Base-by-base conservation (phyloP, 768 basidiomycete genomes). In the Cyclocybe aegerita region DNA sequence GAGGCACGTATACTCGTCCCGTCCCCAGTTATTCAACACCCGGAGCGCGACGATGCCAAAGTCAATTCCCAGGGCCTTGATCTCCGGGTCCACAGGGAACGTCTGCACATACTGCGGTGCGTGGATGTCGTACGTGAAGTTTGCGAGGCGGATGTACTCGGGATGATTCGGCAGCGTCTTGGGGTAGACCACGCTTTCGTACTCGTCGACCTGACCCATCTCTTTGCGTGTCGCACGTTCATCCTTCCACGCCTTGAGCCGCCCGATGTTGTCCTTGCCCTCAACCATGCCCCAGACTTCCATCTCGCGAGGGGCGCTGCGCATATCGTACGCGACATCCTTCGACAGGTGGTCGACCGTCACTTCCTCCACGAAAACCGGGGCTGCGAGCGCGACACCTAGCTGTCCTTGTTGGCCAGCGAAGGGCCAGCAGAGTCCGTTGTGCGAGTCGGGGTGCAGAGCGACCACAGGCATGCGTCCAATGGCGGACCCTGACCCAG, bases 371-470 rank as follows among this genome's bases (percentile, higher is more conserved):
- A 98, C 79, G 45, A 76, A 73, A 15, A 91, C 79, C 8, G 92
- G 93, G 4, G 79, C 77, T 2, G 85, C 83, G 29, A 99, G 82
- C 33, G 76, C 74, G 30, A 99, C 85, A 4, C 92, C 96, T 8
- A 98, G 70, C 60, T 90, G 90, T 3, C 95, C 96, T 42, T 79
- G 65, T 12, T 75, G 60, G 0, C 95, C 95, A 4, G 71, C 72
- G 71, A 98, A 93, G 1, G 96, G 91, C 94, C 96, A 99, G 69
- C 96, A 99, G 49, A 86, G 79, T 3, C 97, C 96, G 32, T 83
- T 83, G 48, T 87, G 80, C 23, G 76, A 72, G 54, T 97, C 92
- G 51, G 90, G 86, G 60, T 96, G 88, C n/a, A 99, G 74, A 2
- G 91, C 92, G 0, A 82, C 88, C 43, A 93, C 82, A 0, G 96